Conservation (phyloP, 371 early-diverging fungal genomes). For the Saksenaea oblongispora region DNA sequence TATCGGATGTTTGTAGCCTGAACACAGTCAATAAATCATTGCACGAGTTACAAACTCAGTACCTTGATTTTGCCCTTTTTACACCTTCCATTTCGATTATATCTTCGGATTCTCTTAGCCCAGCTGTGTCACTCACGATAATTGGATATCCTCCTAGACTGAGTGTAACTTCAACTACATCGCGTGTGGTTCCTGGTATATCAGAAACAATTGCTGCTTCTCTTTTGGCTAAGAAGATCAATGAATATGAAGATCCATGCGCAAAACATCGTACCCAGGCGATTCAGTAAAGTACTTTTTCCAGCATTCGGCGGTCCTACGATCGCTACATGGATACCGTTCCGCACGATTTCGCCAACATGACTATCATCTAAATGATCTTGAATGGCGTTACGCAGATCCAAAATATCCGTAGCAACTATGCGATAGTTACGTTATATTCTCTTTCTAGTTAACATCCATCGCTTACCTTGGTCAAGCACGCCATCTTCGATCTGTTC, state of each 20-base stretch:
- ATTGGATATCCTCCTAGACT: constrained; percentile 80
- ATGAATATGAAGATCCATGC: not conserved
- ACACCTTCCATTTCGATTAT: constrained; percentile 77
- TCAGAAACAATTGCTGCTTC: constrained; percentile 83
- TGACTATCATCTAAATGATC: constrained; percentile 66
- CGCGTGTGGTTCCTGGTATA: constrained; percentile 82
- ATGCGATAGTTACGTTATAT: not conserved
- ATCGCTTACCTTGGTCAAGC: constrained; percentile 47
- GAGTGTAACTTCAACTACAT: constrained; percentile 73
- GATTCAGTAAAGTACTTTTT: constrained; percentile 78
- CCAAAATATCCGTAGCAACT: constrained; percentile 17
- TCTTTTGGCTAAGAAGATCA: constrained; percentile 52
- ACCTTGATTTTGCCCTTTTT: constrained; percentile 59
- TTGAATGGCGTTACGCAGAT: constrained; percentile 35
- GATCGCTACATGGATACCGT: constrained; percentile 74
- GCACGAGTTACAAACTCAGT: not conserved
- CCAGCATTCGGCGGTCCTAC: constrained; percentile 86
- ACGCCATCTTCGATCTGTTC: constrained; percentile 79
- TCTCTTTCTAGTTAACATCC: not conserved
- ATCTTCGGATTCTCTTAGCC: constrained; percentile 66
- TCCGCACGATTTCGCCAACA: constrained; percentile 74
- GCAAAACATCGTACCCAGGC: constrained; percentile 49
- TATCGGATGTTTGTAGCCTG: constrained; percentile 44
- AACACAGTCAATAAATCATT: not conserved
- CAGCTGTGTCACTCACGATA: constrained; percentile 79